Conservation (phyloP, 208 protist genomes). For the Leishmania lainsoni region DNA sequence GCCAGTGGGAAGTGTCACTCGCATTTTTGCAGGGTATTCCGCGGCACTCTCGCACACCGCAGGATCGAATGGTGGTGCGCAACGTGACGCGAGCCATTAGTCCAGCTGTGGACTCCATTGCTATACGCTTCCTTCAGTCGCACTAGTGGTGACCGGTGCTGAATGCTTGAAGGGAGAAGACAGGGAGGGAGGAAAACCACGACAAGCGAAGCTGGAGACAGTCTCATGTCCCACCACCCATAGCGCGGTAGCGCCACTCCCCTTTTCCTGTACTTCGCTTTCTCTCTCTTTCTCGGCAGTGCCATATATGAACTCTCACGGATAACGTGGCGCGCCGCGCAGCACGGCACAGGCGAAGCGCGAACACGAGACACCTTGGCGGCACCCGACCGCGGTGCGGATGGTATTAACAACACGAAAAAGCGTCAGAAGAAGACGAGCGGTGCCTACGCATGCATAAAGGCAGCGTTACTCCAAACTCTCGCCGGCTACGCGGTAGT, state of each 20-base stretch:
- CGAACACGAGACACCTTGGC: not conserved
- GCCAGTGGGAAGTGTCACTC: slow-evolving; percentile 74
- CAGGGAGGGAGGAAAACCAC: not conserved
- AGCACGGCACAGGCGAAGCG: not conserved
- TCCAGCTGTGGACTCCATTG: slow-evolving; percentile 56
- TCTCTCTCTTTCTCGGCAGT: not conserved
- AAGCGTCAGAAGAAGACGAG: not conserved
- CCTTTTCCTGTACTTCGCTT: not conserved
- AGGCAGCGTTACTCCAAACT: not conserved
- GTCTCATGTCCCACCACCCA: not conserved
- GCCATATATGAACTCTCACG: not conserved
- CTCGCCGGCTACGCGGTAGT: not conserved
- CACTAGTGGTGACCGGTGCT: slow-evolving; percentile 7
- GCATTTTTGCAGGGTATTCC: slow-evolving; percentile 56
- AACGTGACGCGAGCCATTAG: slow-evolving; percentile 51
- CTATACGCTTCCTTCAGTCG: slow-evolving; percentile 63
- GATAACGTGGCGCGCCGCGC: not conserved
- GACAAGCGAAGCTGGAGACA: not conserved
- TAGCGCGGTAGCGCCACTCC: not conserved
- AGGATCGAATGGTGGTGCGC: slow-evolving; percentile 76
- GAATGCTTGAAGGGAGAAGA: not conserved
- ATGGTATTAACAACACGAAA: not conserved
- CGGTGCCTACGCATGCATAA: not conserved
- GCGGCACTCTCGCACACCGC: slow-evolving; percentile 44
- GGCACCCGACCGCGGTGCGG: not conserved